These are phyloP conservation scores for Trametes polyzona DNA, from an alignment of 1,284 basidiomycete genomes.

Conservation along the genomic window DNA sequence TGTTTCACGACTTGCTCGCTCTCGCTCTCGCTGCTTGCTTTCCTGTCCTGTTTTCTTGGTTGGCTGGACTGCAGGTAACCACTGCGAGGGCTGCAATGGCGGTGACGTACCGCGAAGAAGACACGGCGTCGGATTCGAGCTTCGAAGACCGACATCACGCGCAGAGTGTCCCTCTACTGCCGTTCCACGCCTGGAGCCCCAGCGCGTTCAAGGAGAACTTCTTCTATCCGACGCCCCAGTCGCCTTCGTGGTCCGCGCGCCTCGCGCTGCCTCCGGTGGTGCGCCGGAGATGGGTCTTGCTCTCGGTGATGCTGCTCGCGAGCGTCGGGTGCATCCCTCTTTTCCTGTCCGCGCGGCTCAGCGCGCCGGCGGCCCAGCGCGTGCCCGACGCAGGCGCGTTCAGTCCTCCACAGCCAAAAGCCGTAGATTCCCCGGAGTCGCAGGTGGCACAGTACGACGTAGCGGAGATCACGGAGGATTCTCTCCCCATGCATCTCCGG, in stretches of 20 bases:
- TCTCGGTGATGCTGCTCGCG: not conserved
- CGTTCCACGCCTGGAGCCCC: slow-evolving; percentile 10
- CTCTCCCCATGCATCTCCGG: slow-evolving; percentile 5
- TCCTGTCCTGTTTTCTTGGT: not conserved
- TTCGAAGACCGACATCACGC: slow-evolving; percentile 2
- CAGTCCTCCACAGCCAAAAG: not conserved
- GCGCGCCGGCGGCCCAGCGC: not conserved
- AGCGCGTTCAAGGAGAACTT: slow-evolving; percentile 10
- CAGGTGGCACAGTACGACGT: not conserved
- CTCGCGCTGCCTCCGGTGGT: not conserved
- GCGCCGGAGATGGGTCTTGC: slow-evolving; percentile 8
- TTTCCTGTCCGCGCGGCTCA: not conserved
- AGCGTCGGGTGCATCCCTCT: slow-evolving; percentile 4
- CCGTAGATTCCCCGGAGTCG: not conserved
- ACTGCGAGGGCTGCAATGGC: not conserved
- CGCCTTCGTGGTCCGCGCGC: not conserved
- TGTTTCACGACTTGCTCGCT: not conserved
- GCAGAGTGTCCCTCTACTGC: slow-evolving; percentile 8
- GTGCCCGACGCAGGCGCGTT: not conserved
- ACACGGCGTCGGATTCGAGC: slow-evolving; percentile 10
- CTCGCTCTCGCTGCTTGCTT: not conserved
- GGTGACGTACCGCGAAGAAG: not conserved
- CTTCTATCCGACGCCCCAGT: not conserved
- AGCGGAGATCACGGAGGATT: not conserved
- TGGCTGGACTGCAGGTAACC: too few relatives aligned